A percentile compares a stretch with the other conserved stretches of the same genome.
phyloP scores from a whole-genome alignment of 495 filamentous ascomycete species.

The Saxophila tyrrhenica region DNA sequence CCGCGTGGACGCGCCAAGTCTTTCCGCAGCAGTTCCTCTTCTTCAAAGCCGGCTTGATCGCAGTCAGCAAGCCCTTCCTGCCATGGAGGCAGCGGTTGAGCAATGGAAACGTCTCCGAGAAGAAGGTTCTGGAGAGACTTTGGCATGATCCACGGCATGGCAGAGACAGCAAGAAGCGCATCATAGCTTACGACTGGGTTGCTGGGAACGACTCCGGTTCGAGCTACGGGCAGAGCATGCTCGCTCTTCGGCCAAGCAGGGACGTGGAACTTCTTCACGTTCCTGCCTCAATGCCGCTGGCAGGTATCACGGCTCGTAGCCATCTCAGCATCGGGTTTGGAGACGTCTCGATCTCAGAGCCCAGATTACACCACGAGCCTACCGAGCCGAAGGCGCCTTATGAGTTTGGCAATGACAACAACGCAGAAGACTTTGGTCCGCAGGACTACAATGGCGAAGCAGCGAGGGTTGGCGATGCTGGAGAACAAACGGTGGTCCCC shows the following conservation, averaged over 20 bases:
- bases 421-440: conserved; percentile 1
- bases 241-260: conserved; percentile 7
- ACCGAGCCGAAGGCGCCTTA: not conserved
- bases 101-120: conserved; percentile 13
- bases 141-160: not conserved
- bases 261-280: conserved; percentile 7
- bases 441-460: not conserved
- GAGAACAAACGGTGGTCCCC: not conserved
- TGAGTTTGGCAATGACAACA: not conserved
- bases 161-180: not conserved
- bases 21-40: too few species aligned
- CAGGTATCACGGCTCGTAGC: conserved; percentile 2
- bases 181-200: conserved; percentile 20
- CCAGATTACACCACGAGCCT: not conserved
- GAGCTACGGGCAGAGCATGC: not conserved
- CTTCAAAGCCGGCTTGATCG: too few species aligned
- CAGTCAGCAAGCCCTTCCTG: too few species aligned
- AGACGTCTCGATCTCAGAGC: conserved; percentile 5
- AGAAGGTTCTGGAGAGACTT: not conserved
- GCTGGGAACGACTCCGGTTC: not conserved
- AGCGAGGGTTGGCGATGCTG: not conserved
- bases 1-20: too few species aligned
- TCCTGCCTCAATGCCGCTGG: not conserved
- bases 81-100: too few species aligned
- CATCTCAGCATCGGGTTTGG: conserved; percentile 4